These are phyloP conservation scores for Leptodontidium sp. DNA, from an alignment of 2,329 filamentous ascomycete species.

Conservation along the genomic window DNA sequence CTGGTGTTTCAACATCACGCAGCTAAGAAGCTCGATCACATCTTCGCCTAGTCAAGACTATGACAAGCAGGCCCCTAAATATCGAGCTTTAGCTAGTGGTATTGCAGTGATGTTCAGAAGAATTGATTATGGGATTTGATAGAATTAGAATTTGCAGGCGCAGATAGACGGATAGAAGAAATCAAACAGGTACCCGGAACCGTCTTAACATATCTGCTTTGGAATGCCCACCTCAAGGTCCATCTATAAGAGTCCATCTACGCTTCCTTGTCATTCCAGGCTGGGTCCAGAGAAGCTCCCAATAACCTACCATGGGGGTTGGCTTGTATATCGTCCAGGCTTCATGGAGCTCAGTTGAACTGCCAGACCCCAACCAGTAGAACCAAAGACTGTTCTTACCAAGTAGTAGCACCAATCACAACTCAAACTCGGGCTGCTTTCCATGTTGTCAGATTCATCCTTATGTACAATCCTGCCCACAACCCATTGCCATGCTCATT, in stretches of 20 bases:
- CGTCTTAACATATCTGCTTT: background rate
- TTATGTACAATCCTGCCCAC: slow-evolving; percentile 43
- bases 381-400: background rate
- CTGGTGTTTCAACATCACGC: background rate
- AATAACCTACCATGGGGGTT: too few species aligned
- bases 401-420: background rate
- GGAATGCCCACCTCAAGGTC: background rate
- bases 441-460: slow-evolving; percentile 26
- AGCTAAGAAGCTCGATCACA: background rate
- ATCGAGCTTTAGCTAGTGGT: background rate
- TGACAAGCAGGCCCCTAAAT: background rate
- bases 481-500: slow-evolving; percentile 37
- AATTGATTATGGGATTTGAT: background rate
- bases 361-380: too few species aligned
- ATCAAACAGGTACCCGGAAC: background rate
- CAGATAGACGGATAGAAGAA: background rate
- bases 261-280: too few species aligned
- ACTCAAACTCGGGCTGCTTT: slow-evolving; percentile 7
- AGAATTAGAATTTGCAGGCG: background rate
- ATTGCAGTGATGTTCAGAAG: background rate
- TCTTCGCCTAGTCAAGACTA: background rate
- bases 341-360: too few species aligned
- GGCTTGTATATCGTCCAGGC: too few species aligned
- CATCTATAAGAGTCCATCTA: background rate
- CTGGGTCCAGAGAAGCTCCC: too few species aligned